Base-by-base conservation (phyloP, 2,329 filamentous ascomycete species). In the Neospermospora avenae region DNA sequence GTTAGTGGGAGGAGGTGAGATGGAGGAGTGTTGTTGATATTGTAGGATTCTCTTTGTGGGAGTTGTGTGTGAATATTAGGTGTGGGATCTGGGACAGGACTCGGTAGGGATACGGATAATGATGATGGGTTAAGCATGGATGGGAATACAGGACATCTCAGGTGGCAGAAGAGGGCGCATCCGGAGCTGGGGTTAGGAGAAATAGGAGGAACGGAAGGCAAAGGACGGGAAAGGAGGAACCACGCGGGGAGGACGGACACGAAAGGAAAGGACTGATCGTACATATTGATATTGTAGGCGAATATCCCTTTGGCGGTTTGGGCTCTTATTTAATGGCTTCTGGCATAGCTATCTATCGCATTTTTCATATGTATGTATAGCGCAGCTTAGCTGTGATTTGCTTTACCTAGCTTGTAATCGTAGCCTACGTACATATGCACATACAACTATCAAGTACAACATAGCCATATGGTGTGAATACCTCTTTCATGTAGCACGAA, bases 281-380 rank as follows among this genome's bases (percentile, higher is more conserved):
- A 41, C 41, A 28, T 42, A 7, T 25, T 42, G 51, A 34, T 54
- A 31, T n/a, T 54, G 18, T 31, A 25, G 6, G 51, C 51, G 51
- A 54, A 54, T 42, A 54, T 54, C 35, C 51, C 20, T 48, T 49
- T n/a, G 37, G 51, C 51, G 35, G 41, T 22, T 54, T 10, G 20
- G 22, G 20, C 20, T 54, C 24, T n/a, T n/a, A 42, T 42, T 41
- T 41, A 28, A 2, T n/a, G 14, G 24, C 35, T 41, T 54, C 22
- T 24, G 14, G 18, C 20, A 13, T 16, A 11, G 24, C 18, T 41
- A 24, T 54, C 16, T 28, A n/a, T 22, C n/a, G 6, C 22, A 20
- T 25, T 39, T n/a, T 14, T 42, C n/a, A 37, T 18, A 18, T 51
- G 6, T 49, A 13, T 16, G 11, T 46, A n/a, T n/a, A n/a, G n/a